A percentile compares a stretch with the other conserved stretches of the same genome.
phyloP scores from a whole-genome alignment of 352 stramenopile species.

The Halophytophthora batemanensis region DNA sequence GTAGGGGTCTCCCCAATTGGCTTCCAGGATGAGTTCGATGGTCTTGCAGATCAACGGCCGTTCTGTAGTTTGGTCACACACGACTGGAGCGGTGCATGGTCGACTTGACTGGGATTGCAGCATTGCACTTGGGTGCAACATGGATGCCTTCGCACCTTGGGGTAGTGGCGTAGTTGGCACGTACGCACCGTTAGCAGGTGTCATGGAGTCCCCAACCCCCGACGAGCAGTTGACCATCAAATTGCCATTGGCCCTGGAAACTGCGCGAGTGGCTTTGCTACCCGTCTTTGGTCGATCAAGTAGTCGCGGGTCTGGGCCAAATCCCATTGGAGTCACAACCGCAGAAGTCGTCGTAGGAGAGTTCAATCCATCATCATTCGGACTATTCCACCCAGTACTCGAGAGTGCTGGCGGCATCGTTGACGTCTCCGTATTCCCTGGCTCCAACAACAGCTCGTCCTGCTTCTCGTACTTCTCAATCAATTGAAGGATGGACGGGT shows the following conservation, averaged over 20 bases:
- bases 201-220: slow-evolving; percentile 4
- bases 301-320: slow-evolving; percentile 14
- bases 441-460: slow-evolving; percentile 6
- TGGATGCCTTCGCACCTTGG: slow-evolving; percentile 31
- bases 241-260: slow-evolving; percentile 18
- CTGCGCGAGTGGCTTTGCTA: slow-evolving; percentile 33
- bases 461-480: slow-evolving; percentile 84
- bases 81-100: slow-evolving; percentile 62
- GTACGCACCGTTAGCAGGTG: slow-evolving; percentile 12
- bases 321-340: neutral
- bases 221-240: slow-evolving; percentile 15
- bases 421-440: neutral
- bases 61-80: slow-evolving; percentile 37
- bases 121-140: slow-evolving; percentile 30
- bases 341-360: neutral
- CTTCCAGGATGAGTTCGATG: slow-evolving; percentile 53
- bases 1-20: slow-evolving; percentile 73
- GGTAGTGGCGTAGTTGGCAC: slow-evolving; percentile 37
- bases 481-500: slow-evolving; percentile 61
- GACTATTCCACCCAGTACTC: neutral
- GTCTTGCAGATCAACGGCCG: slow-evolving; percentile 43
- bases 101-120: slow-evolving; percentile 16
- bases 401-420: neutral
- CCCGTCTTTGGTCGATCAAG: slow-evolving; percentile 55
- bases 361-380: too few relatives aligned